Percentiles rank a stretch among this genome's conserved stretches.
phyloP scores from a whole-genome alignment of 108 stramenopile genomes.

The Cyclotella choctawhatcheeana region DNA sequence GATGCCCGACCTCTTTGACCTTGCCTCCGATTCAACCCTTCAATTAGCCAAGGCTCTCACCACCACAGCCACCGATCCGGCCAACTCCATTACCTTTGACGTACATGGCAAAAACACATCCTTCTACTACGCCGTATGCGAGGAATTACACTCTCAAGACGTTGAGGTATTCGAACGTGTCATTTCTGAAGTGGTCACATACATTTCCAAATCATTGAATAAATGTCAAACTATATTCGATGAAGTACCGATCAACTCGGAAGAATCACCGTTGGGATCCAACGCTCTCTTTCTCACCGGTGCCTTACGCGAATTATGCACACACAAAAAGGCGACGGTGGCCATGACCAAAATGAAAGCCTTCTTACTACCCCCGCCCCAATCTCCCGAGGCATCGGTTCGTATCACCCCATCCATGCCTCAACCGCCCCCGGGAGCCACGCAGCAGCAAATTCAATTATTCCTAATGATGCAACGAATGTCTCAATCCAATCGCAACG shows the following conservation, averaged over 20 bases:
- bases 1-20: constrained; percentile 80
- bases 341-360: constrained; percentile 47
- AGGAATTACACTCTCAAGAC: constrained; percentile 76
- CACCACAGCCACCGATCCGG: constrained; percentile 47
- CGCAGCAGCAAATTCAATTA: constrained; percentile 38
- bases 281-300: constrained; percentile 58
- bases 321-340: constrained; percentile 74
- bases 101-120: constrained; percentile 59
- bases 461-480: constrained; percentile 67
- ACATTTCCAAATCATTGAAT: constrained; percentile 40
- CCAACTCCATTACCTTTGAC: constrained; percentile 69
- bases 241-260: constrained; percentile 14
- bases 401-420: constrained; percentile 52
- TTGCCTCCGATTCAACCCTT: constrained; percentile 50
- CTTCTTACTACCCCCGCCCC: constrained; percentile 69
- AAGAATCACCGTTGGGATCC: constrained; percentile 19
- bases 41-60: constrained; percentile 67
- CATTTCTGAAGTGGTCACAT: constrained; percentile 47
- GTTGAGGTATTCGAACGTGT: constrained; percentile 51
- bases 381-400: constrained; percentile 61
- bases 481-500: constrained; percentile 22
- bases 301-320: constrained; percentile 67
- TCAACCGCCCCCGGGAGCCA: constrained; percentile 36
- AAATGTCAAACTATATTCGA: constrained; percentile 61
- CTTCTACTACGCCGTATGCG: constrained; percentile 76